phyloP scores from a whole-genome alignment of 306 rosid species.

The Elaeagnus macrophylla region DNA sequence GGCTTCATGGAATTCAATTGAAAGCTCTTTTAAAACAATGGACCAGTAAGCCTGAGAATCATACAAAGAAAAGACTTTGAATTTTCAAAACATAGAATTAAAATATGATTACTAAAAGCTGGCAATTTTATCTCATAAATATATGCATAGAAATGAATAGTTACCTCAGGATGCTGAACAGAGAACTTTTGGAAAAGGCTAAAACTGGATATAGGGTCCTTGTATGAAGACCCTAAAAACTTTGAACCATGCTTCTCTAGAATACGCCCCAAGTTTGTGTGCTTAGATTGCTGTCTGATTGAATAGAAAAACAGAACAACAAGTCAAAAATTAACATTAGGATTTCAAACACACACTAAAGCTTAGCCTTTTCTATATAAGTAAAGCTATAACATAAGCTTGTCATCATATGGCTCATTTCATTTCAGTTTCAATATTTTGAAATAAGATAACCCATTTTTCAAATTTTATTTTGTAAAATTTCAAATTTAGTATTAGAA shows the following conservation, averaged over 20 bases:
- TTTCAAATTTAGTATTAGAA: no score
- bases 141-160: not conserved
- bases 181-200: conserved; percentile 50
- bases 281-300: conserved; percentile 35
- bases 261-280: conserved; percentile 57
- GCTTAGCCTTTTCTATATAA: not conserved
- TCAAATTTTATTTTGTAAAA: no score
- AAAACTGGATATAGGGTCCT: conserved; percentile 69
- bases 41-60: conserved; percentile 67
- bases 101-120: not conserved
- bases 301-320: conserved; percentile 1
- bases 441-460: no score
- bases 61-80: not conserved
- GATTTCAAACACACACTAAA: not conserved
- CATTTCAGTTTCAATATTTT: no score
- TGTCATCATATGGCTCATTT: no score
- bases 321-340: not conserved
- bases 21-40: conserved; percentile 54
- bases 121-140: not conserved
- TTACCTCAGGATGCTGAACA: conserved; percentile 54
- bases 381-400: not conserved
- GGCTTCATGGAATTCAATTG: conserved; percentile 41
- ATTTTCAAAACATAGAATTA: not conserved
- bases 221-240: conserved; percentile 53
- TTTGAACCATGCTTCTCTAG: conserved; percentile 56